A percentile compares a stretch with the other conserved stretches of the same genome.
These are phyloP conservation scores for Neurospora sp. DNA, from an alignment of 2,329 filamentous ascomycete species.

Conservation along the genomic window DNA sequence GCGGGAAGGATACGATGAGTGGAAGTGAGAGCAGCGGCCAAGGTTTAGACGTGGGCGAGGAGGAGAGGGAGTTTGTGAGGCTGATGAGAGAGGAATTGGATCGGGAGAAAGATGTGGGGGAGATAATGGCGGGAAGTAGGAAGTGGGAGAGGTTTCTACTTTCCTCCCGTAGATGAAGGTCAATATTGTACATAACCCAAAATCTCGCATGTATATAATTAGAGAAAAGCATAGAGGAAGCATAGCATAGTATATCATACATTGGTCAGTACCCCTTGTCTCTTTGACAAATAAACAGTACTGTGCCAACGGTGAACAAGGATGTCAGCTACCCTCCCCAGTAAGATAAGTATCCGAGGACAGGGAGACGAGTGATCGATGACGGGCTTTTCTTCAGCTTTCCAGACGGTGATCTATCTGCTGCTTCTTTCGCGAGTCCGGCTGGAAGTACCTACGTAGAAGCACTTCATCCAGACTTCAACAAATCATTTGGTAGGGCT, in stretches of 20 bases:
- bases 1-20: not conserved
- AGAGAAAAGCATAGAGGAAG: not conserved
- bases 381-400: not conserved
- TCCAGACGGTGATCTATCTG: not conserved
- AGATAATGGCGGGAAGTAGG: not conserved
- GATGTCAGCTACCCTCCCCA: not conserved
- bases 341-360: not conserved
- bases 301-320: not conserved
- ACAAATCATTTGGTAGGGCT: not conserved
- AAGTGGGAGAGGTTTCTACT: not conserved
- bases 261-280: not conserved
- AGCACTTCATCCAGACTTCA: not conserved
- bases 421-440: not conserved
- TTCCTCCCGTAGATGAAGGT: no score
- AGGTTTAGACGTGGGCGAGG: not conserved
- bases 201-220: not conserved
- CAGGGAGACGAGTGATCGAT: not conserved
- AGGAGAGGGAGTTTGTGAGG: conserved; percentile 2
- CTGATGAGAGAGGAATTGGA: not conserved
- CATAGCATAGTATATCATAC: not conserved
- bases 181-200: no score
- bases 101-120: not conserved
- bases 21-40: no score
- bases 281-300: not conserved
- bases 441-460: not conserved